Evolutionary conservation across 306 rosid species (phyloP).

Genomic region (Trifolium dubium): DNA sequence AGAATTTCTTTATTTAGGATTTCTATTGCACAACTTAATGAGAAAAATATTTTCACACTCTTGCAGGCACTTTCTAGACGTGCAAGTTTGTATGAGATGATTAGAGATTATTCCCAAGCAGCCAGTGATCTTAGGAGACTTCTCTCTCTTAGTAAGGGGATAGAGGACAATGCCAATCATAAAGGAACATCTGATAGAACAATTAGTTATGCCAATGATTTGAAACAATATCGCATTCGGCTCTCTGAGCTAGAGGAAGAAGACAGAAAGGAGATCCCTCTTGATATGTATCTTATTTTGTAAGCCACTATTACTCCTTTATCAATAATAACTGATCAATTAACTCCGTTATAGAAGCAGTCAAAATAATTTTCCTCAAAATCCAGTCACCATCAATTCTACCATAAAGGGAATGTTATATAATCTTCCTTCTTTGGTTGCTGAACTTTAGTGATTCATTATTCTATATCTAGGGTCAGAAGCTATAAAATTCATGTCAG

Average conservation of each 20-base stretch:
- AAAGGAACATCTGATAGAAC: conserved; percentile 67
- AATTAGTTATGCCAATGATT: conserved; percentile 61
- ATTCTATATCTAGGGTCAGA: conserved; percentile 7
- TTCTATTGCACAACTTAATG: conserved; percentile 24
- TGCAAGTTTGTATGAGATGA: conserved; percentile 76
- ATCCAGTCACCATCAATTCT: conserved; percentile 3
- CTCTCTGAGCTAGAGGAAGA: conserved; percentile 87
- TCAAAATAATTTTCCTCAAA: conserved; percentile 14
- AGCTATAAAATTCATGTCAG: conserved; percentile 25
- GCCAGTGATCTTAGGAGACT: conserved; percentile 80
- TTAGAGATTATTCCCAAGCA: conserved; percentile 92
- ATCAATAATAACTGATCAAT: conserved; percentile 33
- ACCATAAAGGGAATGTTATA: conserved; percentile 3
- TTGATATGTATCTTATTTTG: conserved; percentile 92
- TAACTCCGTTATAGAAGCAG: conserved; percentile 17
- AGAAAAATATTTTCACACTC: conserved; percentile 36
- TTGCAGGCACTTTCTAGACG: conserved; percentile 93
- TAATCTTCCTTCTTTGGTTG: conserved; percentile 13
- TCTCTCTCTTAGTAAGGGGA: conserved; percentile 58
- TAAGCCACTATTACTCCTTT: conserved; percentile 49
- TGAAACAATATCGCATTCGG: conserved; percentile 72
- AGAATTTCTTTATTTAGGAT: conserved; percentile 29
- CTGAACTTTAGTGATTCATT: conserved; percentile 20
- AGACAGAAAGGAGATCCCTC: conserved; percentile 81
- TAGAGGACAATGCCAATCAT: conserved; percentile 60